Conservation (phyloP, 2,329 filamentous ascomycete species). For the Tolypocladium ovalisporum region DNA sequence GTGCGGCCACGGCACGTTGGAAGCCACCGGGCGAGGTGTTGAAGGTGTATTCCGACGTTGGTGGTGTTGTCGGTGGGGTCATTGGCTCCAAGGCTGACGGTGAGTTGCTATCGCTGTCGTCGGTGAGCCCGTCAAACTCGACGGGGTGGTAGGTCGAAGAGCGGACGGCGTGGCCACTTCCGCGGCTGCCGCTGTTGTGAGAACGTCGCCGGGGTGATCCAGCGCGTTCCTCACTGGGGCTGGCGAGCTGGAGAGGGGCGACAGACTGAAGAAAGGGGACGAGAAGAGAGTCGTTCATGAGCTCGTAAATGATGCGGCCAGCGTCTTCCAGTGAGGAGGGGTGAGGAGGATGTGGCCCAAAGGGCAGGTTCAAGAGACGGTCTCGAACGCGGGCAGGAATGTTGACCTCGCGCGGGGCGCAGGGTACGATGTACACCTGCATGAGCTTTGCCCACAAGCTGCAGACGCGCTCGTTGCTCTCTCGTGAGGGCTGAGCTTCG, state of each 20-base stretch:
- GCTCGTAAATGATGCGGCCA: slow-evolving; percentile 78
- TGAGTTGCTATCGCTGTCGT: slow-evolving; percentile 55
- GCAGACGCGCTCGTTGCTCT: slow-evolving; percentile 55
- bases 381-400: slow-evolving; percentile 79
- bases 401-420: slow-evolving; percentile 80
- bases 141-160: slow-evolving; percentile 32
- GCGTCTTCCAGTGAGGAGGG: slow-evolving; percentile 72
- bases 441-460: slow-evolving; percentile 81
- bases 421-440: slow-evolving; percentile 80
- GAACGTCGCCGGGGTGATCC: slow-evolving; percentile 25
- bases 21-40: slow-evolving; percentile 40
- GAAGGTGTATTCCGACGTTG: slow-evolving; percentile 46
- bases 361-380: slow-evolving; percentile 49
- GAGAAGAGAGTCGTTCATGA: slow-evolving; percentile 95
- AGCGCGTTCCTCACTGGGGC: slow-evolving; percentile 22
- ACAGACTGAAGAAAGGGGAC: slow-evolving; percentile 77
- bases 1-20: slow-evolving; percentile 41
- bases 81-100: slow-evolving; percentile 49
- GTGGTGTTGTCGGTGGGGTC: slow-evolving; percentile 66
- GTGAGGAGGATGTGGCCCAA: slow-evolving; percentile 53
- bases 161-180: slow-evolving; percentile 6
- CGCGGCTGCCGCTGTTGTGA: neutral
- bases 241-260: slow-evolving; percentile 24
- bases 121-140: slow-evolving; percentile 43
- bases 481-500: slow-evolving; percentile 24